Base-by-base conservation (phyloP, 1,284 basidiomycete genomes). In the Naganishia sp. region DNA sequence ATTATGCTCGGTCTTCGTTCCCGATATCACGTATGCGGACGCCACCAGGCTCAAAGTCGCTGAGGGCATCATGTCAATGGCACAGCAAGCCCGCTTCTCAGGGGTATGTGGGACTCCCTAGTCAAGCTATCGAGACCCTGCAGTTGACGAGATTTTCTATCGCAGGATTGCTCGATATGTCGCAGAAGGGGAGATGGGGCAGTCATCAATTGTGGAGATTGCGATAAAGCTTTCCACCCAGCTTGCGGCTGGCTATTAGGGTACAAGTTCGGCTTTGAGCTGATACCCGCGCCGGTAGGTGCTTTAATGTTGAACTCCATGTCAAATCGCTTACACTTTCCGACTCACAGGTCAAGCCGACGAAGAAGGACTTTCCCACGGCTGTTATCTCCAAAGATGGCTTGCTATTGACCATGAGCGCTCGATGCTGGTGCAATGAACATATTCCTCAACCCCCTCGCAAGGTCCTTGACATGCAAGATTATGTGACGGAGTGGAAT, bases 201-300 rank as follows among this genome's bases (percentile, higher is more conserved):
- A 0, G 90, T 90, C 57, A 84, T 95, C 23, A 85, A 85, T 51
- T 99, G 95, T 80, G 85, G 81, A 46, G 91, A 93, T 71, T 97
- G 95, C 76, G 80, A 81, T 7, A 85, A 84, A 60, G 86, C 88
- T 66, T 94, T 88, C 76, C 95, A 99, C 77, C 84, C 89, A 11
- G 89, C 90, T 0, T 99, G 95, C 75, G 95, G 93, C 13, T 96
- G 90, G 89, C 85, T 84, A 63, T 82, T 87, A 25, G 88, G 88
- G 0, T 87, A 88, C 80, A 88, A 84, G 71, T 90, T 98, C 71
- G 93, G 90, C 21, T 97, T 98, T 77, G 92, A 96, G 80, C 85
- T 97, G 53, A 46, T 28, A 17, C 51, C 51, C 23, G 31, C 42
- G 25, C 61, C 45, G 41, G 61, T 55, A 15, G 39, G 50, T 45